Evolutionary conservation across 352 stramenopile species (phyloP), one percentile per base, ranked within the genome.

Genomic region (Phytophthora sojae): DNA sequence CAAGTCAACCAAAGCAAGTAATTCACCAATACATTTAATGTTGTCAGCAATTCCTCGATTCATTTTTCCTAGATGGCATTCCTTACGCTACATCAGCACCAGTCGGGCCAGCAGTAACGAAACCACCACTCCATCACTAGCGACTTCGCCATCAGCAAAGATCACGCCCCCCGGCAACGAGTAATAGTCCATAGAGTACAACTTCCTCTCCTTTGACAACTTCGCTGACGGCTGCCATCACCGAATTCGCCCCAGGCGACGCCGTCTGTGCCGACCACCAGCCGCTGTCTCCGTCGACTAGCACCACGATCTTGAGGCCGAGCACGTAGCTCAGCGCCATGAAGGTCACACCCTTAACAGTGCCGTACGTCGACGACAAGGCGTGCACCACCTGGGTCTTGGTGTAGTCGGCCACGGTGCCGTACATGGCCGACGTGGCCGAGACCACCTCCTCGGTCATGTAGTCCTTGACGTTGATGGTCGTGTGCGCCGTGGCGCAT

Each of bases 291-390:
- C 19, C 17, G 26, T 44, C 14, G 32, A 47, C 26, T 64, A 71
- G 71, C 14, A 65, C 61, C 2, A 44, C 61, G 19, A 92, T 82
- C 75, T 90, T 92, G 47, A 79, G 58, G 37, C 85, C 85, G 44
- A 92, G 85, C 42, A 93, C 71, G 58, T 91, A 80, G 64, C 83
- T 89, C 37, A 85, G 70, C 19, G 83, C 71, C 59, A 82, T 85
- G 29, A 84, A 76, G 5, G 81, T 90, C 5, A 76, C 80, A 11
- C 77, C 83, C 58, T 79, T 80, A 21, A 88, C 77, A 4, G 75
- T 88, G 29, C 81, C 81, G 56, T 83, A 89, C 1, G 82, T 86
- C 19, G 85, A 90, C 59, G 85, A 93, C 51, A 83, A 91, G 39
- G 82, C 85, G 57, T 85, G 82, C 57, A 88, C 76, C 44, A 92